phyloP scores from a whole-genome alignment of 495 filamentous ascomycete genomes.

The Aspergillus wentii region DNA sequence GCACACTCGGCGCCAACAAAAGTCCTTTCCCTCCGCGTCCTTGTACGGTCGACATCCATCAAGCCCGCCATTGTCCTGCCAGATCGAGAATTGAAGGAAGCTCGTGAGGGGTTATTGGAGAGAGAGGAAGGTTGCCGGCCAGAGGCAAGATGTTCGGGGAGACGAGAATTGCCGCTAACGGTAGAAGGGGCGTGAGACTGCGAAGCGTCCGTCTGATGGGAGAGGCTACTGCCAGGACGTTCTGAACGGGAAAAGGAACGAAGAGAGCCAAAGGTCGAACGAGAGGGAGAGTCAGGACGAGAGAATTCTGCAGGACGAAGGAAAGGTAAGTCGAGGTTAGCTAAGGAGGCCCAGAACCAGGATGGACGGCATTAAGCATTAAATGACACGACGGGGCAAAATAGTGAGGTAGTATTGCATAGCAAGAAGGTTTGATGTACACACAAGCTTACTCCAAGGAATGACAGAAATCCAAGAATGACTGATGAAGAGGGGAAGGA shows the following conservation, averaged over 20 bases:
- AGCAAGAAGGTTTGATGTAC: too few relatives aligned
- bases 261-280: slow-evolving; percentile 23
- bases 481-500: slow-evolving; percentile 6
- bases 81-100: slow-evolving; percentile 45
- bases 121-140: slow-evolving; percentile 8
- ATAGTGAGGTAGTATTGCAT: slow-evolving; percentile 12
- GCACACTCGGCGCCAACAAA: slow-evolving; percentile 94
- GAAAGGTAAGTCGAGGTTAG: slow-evolving; percentile 9
- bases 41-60: slow-evolving; percentile 71
- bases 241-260: slow-evolving; percentile 32
- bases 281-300: slow-evolving; percentile 28
- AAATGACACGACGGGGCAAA: slow-evolving; percentile 7
- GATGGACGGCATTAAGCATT: slow-evolving; percentile 6
- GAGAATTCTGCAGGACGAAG: slow-evolving; percentile 23
- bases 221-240: slow-evolving; percentile 25
- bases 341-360: slow-evolving; percentile 8
- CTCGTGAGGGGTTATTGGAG: slow-evolving; percentile 33
- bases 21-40: slow-evolving; percentile 84
- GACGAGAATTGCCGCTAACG: slow-evolving; percentile 12
- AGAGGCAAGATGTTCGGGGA: slow-evolving; percentile 15
- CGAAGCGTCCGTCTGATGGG: slow-evolving; percentile 20
- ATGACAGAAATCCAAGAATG: neutral
- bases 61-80: slow-evolving; percentile 63
- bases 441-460: too few relatives aligned
- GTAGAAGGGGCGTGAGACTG: slow-evolving; percentile 26